A percentile compares a stretch with the other conserved stretches of the same genome.
Evolutionary conservation across 305 asterid species (phyloP).

Genomic region (Withania somnifera): DNA sequence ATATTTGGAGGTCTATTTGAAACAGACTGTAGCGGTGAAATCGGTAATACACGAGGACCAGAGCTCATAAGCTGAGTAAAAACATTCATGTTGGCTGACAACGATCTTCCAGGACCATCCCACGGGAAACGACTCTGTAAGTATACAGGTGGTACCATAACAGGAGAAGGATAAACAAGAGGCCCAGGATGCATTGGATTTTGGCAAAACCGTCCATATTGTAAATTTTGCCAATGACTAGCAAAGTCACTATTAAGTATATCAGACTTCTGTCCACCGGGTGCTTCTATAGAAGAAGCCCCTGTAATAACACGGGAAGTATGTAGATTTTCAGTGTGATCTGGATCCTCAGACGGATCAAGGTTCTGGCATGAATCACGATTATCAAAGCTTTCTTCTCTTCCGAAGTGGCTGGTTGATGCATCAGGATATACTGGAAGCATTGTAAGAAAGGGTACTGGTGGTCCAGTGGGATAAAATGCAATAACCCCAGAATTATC

Average conservation of each 20-base stretch:
- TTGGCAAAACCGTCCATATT: slow-evolving; percentile 84
- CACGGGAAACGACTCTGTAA: slow-evolving; percentile 67
- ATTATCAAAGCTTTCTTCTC: slow-evolving; percentile 28
- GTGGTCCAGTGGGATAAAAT: slow-evolving; percentile 95
- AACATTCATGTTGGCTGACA: slow-evolving; percentile 41
- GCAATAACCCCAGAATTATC: slow-evolving; percentile 71
- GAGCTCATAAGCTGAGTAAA: slow-evolving; percentile 62
- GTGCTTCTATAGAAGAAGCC: slow-evolving; percentile 24
- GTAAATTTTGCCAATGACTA: slow-evolving; percentile 91
- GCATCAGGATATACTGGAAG: slow-evolving; percentile 69
- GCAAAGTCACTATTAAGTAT: slow-evolving; percentile 83
- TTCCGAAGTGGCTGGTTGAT: slow-evolving; percentile 40
- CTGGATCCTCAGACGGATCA: slow-evolving; percentile 31
- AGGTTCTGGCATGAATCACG: slow-evolving; percentile 36
- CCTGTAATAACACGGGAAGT: slow-evolving; percentile 36
- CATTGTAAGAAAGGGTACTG: slow-evolving; percentile 90
- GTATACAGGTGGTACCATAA: slow-evolving; percentile 80
- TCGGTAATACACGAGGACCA: slow-evolving; percentile 56
- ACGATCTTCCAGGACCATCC: slow-evolving; percentile 80
- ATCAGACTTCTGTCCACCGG: slow-evolving; percentile 56
- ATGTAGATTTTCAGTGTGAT: slow-evolving; percentile 40
- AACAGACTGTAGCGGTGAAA: slow-evolving; percentile 53
- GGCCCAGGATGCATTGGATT: slow-evolving; percentile 51
- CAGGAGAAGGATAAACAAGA: slow-evolving; percentile 54
- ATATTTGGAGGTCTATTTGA: slow-evolving; percentile 53